These are phyloP conservation scores for Yamadazyma sp. DNA, from an alignment of 805 yeast genomes.

Conservation along the genomic window DNA sequence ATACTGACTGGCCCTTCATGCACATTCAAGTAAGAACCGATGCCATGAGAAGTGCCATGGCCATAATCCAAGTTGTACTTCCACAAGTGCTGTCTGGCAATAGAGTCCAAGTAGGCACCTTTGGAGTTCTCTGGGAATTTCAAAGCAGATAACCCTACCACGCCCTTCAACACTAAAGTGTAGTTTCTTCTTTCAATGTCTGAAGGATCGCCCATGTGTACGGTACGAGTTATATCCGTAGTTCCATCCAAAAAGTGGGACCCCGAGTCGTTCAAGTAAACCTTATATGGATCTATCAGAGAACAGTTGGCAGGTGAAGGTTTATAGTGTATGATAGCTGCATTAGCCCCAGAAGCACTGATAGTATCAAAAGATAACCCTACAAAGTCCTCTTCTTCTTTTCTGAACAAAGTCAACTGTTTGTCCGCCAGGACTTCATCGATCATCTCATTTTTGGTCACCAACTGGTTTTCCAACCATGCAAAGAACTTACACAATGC, in stretches of 20 bases:
- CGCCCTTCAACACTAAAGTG: conserved; percentile 60
- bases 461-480: conserved; percentile 59
- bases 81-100: conserved; percentile 63
- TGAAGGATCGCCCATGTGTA: conserved; percentile 52
- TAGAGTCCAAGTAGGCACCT: conserved; percentile 53
- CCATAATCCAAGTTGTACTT: conserved; percentile 54
- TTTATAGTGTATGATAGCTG: conserved; percentile 73
- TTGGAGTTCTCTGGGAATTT: conserved; percentile 56
- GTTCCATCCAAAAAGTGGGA: conserved; percentile 91
- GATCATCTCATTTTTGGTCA: conserved; percentile 37
- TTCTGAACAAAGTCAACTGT: conserved; percentile 37
- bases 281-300: conserved; percentile 55
- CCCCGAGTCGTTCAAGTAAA: conserved; percentile 85
- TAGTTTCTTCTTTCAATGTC: conserved; percentile 48
- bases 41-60: conserved; percentile 68
- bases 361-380: conserved; percentile 76
- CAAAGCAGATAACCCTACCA: conserved; percentile 48
- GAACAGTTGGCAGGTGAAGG: conserved; percentile 49
- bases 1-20: conserved; percentile 68
- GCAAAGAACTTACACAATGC: conserved; percentile 54
- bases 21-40: conserved; percentile 60
- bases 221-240: conserved; percentile 62
- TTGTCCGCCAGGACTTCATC: conserved; percentile 64
- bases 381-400: conserved; percentile 46
- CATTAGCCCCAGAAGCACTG: conserved; percentile 73